These are phyloP conservation scores for Acacia melanoxylon DNA, from an alignment of 306 rosid genomes.

Conservation along the genomic window DNA sequence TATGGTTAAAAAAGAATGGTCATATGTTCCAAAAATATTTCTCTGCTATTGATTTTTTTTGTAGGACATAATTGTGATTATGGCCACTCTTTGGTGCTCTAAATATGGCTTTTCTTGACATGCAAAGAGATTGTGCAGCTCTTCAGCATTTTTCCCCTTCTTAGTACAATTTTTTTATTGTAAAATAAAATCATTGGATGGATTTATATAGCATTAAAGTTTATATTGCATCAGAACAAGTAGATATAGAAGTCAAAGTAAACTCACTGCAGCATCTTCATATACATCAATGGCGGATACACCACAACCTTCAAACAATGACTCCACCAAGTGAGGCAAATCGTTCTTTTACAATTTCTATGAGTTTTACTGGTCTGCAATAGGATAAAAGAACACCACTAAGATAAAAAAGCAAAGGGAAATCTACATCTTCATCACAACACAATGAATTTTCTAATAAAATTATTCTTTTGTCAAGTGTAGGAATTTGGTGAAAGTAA, in stretches of 20 bases:
- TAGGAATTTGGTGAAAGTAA: neutral
- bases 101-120: neutral
- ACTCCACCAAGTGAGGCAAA: constrained; percentile 82
- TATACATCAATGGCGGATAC: constrained; percentile 63
- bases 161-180: neutral
- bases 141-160: neutral
- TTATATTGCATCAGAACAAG: constrained; percentile 16
- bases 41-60: neutral
- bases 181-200: neutral
- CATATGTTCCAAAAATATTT: neutral
- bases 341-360: constrained; percentile 80
- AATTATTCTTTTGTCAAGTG: neutral
- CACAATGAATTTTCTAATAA: constrained; percentile 8
- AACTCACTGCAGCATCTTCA: constrained; percentile 89
- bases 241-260: constrained; percentile 23
- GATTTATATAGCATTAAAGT: constrained; percentile 8
- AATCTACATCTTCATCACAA: constrained; percentile 2
- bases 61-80: neutral
- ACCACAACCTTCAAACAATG: constrained; percentile 63
- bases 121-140: neutral
- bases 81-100: neutral
- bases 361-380: constrained; percentile 75
- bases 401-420: constrained; percentile 10
- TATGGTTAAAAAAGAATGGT: neutral
- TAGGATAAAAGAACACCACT: constrained; percentile 20